Conservation (phyloP, 2,329 filamentous ascomycete species). For the Pochonia chlamydosporia region DNA sequence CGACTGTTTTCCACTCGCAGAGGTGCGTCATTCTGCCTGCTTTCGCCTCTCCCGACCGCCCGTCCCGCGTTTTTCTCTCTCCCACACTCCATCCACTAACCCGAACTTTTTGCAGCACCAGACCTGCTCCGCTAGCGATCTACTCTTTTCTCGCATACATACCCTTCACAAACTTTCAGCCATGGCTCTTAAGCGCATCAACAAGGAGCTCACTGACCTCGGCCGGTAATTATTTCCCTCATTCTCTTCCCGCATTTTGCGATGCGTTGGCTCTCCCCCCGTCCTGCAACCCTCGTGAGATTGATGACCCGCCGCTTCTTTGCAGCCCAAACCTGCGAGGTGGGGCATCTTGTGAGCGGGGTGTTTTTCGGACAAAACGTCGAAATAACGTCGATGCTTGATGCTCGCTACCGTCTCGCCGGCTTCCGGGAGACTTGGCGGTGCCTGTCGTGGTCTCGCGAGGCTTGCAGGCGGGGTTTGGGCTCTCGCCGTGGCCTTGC, state of each 20-base stretch:
- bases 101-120: not conserved
- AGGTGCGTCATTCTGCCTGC: conserved; percentile 21
- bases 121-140: conserved; percentile 16
- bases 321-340: conserved; percentile 26
- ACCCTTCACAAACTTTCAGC: conserved; percentile 26
- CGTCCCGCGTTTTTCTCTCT: conserved; percentile 7
- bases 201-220: conserved; percentile 88
- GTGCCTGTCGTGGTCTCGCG: not conserved
- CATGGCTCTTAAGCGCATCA: conserved; percentile 91
- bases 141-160: conserved; percentile 15
- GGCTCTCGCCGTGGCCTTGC: not conserved
- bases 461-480: too few relatives aligned
- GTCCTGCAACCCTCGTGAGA: conserved; percentile 13
- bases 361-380: conserved; percentile 16
- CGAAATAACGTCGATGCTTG: conserved; percentile 11
- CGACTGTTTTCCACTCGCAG: conserved; percentile 15
- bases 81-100: conserved; percentile 16
- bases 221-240: conserved; percentile 61
- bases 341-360: conserved; percentile 31
- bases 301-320: conserved; percentile 9
- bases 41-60: conserved; percentile 10
- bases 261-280: conserved; percentile 4
- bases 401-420: conserved; percentile 5
- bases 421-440: not conserved
- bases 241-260: too few relatives aligned